A percentile compares a stretch with the other conserved stretches of the same genome.
These are phyloP conservation scores for Sporothrix humicola DNA, from an alignment of 2,329 filamentous ascomycete genomes.

Conservation along the genomic window DNA sequence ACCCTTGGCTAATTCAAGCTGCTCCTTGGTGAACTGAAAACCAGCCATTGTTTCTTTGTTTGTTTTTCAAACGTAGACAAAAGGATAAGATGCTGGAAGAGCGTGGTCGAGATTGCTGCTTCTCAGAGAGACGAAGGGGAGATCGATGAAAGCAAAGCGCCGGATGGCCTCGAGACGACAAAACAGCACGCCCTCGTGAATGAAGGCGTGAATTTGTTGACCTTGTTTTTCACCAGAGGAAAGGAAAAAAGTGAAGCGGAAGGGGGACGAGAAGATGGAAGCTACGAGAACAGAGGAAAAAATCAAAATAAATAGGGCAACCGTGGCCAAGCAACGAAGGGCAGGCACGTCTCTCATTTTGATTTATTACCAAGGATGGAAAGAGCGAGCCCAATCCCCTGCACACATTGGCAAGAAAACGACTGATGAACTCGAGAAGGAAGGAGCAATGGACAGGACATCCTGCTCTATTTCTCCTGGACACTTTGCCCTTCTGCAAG, in stretches of 20 bases:
- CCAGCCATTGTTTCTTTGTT: slow-evolving; percentile 1
- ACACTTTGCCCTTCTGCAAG: no score
- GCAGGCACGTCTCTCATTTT: neutral
- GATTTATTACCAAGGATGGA: neutral
- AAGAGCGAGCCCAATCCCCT: neutral
- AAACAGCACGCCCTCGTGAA: neutral
- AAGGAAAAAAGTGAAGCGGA: neutral
- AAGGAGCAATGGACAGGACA: neutral
- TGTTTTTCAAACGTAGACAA: neutral
- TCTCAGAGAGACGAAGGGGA: no score
- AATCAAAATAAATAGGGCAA: slow-evolving; percentile 3
- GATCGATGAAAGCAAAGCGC: neutral
- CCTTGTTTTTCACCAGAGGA: neutral
- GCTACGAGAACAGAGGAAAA: no score
- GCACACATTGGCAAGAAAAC: neutral
- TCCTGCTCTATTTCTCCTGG: no score
- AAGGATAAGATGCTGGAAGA: no score
- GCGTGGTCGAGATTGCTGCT: neutral
- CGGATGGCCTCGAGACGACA: neutral
- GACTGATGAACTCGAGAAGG: neutral
- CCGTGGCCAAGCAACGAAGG: neutral
- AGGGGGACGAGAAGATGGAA: no score
- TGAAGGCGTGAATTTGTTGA: neutral
- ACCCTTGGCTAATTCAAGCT: slow-evolving; percentile 36
- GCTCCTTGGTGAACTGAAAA: slow-evolving; percentile 30